Percentiles rank a stretch among this genome's conserved stretches.
phyloP scores from a whole-genome alignment of 768 basidiomycete genomes.

The Termitomyces sp. region DNA sequence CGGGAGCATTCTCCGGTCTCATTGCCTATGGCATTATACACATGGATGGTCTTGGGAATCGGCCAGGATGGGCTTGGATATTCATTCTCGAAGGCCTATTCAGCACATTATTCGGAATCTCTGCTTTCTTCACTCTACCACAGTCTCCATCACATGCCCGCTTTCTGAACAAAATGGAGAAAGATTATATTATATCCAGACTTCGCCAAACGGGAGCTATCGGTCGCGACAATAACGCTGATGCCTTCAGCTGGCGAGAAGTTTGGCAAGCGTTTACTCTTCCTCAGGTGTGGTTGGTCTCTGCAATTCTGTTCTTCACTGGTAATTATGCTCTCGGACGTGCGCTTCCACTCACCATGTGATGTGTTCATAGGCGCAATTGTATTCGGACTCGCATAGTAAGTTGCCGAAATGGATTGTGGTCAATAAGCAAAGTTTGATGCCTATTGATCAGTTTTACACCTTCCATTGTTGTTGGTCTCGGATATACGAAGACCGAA shows the following conservation, averaged over 20 bases:
- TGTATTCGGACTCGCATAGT: conserved; percentile 46
- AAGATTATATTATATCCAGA: conserved; percentile 34
- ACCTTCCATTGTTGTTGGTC: conserved; percentile 64
- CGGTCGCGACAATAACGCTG: conserved; percentile 24
- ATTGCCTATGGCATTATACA: background rate
- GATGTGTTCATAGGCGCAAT: conserved; percentile 26
- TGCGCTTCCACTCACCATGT: background rate
- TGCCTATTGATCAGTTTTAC: conserved; percentile 42
- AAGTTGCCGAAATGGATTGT: conserved; percentile 6
- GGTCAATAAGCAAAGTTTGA: background rate
- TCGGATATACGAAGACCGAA: conserved; percentile 47
- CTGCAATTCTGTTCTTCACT: conserved; percentile 44
- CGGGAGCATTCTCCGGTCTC: conserved; percentile 6
- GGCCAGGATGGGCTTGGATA: conserved; percentile 6
- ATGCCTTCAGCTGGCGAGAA: conserved; percentile 54
- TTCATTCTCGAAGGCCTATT: conserved; percentile 50
- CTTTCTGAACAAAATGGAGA: conserved; percentile 49
- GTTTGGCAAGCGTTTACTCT: conserved; percentile 42
- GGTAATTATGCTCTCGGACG: conserved; percentile 22
- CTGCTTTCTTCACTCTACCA: conserved; percentile 44
- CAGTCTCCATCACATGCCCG: conserved; percentile 33
- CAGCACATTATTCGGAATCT: conserved; percentile 50
- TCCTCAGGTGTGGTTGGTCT: conserved; percentile 50
- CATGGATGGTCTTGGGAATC: background rate
- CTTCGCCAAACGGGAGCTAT: conserved; percentile 36